Evolutionary conservation across 2,329 filamentous ascomycete genomes (phyloP).

Genomic region (Epichloe sp.): DNA sequence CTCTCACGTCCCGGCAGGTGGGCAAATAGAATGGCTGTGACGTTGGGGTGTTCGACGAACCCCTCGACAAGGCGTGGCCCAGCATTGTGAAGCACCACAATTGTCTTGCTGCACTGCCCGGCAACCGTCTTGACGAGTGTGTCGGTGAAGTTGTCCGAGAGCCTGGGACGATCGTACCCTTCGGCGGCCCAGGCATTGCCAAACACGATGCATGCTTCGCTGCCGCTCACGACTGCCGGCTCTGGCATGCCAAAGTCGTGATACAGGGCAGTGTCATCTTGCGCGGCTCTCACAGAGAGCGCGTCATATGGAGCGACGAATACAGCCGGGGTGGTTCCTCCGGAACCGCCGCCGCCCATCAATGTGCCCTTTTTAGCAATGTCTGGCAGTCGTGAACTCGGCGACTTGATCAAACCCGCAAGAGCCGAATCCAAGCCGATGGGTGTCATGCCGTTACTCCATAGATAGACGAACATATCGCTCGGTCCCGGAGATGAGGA

Average conservation of each 20-base stretch:
- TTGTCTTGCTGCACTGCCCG: conserved; percentile 43
- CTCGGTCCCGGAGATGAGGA: conserved; percentile 25
- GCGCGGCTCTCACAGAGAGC: conserved; percentile 34
- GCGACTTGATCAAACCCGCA: conserved; percentile 13
- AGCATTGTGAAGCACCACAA: conserved; percentile 53
- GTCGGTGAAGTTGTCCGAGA: conserved; percentile 55
- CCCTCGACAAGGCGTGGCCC: conserved; percentile 46
- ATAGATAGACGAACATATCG: conserved; percentile 19
- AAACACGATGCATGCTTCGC: conserved; percentile 56
- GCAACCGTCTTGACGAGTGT: conserved; percentile 44
- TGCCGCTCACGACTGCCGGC: conserved; percentile 34
- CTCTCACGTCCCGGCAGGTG: conserved; percentile 53
- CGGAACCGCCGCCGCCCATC: conserved; percentile 33
- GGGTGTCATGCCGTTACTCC: conserved; percentile 20
- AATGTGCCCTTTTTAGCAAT: conserved; percentile 30
- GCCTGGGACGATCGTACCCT: conserved; percentile 47
- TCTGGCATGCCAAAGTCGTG: conserved; percentile 41
- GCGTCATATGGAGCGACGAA: conserved; percentile 42
- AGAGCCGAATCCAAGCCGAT: not conserved
- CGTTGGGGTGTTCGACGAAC: conserved; percentile 49
- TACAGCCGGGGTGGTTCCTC: conserved; percentile 32
- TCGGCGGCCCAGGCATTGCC: conserved; percentile 61
- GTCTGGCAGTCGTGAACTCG: not conserved
- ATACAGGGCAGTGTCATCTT: conserved; percentile 43
- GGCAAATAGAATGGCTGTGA: conserved; percentile 50